These are phyloP conservation scores for Amylocystis lapponica DNA, from an alignment of 768 basidiomycete species.

Conservation along the genomic window DNA sequence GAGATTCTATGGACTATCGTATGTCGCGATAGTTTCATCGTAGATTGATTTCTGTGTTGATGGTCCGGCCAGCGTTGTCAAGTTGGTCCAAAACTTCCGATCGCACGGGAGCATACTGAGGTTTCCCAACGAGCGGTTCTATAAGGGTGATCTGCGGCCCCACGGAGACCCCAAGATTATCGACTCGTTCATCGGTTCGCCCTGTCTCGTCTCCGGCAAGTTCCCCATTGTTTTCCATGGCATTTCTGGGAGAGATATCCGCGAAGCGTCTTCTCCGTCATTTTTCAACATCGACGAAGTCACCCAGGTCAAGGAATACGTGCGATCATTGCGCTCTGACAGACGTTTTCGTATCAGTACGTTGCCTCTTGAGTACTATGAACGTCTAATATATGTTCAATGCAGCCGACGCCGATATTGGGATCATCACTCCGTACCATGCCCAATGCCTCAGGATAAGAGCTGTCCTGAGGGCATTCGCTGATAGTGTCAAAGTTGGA, in stretches of 20 bases:
- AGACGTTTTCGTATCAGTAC: conserved; percentile 24
- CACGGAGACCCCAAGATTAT: conserved; percentile 22
- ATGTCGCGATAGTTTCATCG: conserved; percentile 5
- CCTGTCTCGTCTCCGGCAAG: conserved; percentile 20
- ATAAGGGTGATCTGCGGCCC: conserved; percentile 28
- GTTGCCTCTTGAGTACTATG: conserved; percentile 8
- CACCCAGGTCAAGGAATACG: conserved; percentile 28
- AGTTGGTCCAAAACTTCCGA: conserved; percentile 50
- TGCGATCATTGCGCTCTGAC: conserved; percentile 22
- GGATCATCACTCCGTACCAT: conserved; percentile 35
- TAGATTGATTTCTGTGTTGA: background rate
- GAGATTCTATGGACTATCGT: conserved; percentile 25
- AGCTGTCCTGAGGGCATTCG: conserved; percentile 12
- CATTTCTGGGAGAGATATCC: conserved; percentile 28
- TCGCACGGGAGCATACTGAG: conserved; percentile 49
- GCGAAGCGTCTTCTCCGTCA: conserved; percentile 31
- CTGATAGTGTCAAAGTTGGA: conserved; percentile 26
- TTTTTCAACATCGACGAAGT: conserved; percentile 37
- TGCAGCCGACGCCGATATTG: conserved; percentile 27
- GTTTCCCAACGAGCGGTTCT: conserved; percentile 48
- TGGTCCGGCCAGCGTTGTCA: background rate
- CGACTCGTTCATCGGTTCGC: conserved; percentile 19
- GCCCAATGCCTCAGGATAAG: conserved; percentile 32
- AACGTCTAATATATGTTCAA: background rate
- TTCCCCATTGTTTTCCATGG: conserved; percentile 32